Conservation (phyloP, 768 basidiomycete genomes). For the Termitomyces sp. region DNA sequence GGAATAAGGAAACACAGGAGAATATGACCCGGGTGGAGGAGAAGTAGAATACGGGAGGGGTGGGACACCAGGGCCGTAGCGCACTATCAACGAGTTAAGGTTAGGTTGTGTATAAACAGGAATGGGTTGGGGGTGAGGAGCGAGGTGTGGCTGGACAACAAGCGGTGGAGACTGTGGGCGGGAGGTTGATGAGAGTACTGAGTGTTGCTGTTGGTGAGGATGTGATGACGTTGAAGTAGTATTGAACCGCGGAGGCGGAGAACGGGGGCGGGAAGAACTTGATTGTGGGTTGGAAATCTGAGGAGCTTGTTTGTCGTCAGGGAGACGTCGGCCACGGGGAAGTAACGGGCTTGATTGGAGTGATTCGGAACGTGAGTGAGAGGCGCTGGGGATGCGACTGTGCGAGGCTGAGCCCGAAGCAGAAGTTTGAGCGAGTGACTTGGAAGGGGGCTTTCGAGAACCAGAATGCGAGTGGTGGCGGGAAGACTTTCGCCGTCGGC, state of each 20-base stretch:
- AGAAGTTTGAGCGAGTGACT: background rate
- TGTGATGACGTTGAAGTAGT: background rate
- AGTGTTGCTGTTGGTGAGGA: background rate
- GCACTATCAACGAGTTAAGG: background rate
- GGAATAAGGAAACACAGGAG: background rate
- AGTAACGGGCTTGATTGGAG: constrained; percentile 45
- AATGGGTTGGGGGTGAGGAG: constrained; percentile 8
- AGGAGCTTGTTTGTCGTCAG: constrained; percentile 23
- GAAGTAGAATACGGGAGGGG: background rate
- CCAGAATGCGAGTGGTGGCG: constrained; percentile 11
- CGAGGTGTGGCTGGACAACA: constrained; percentile 14
- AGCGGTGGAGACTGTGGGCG: constrained; percentile 1
- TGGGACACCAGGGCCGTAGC: background rate
- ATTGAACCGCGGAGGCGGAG: background rate
- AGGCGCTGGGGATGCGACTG: constrained; percentile 20
- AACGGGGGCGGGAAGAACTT: background rate
- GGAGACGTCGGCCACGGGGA: constrained; percentile 35
- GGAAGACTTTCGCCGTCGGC: constrained; percentile 1
- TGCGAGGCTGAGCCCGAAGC: constrained; percentile 12
- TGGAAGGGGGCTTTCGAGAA: constrained; percentile 1
- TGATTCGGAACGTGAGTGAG: constrained; percentile 42
- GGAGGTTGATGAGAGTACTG: background rate
- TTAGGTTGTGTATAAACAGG: background rate
- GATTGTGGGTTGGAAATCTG: constrained; percentile 9
- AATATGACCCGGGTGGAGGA: background rate